These are phyloP conservation scores for Sarocladium brachiariae DNA, from an alignment of 2,329 filamentous ascomycete species.

Conservation along the genomic window DNA sequence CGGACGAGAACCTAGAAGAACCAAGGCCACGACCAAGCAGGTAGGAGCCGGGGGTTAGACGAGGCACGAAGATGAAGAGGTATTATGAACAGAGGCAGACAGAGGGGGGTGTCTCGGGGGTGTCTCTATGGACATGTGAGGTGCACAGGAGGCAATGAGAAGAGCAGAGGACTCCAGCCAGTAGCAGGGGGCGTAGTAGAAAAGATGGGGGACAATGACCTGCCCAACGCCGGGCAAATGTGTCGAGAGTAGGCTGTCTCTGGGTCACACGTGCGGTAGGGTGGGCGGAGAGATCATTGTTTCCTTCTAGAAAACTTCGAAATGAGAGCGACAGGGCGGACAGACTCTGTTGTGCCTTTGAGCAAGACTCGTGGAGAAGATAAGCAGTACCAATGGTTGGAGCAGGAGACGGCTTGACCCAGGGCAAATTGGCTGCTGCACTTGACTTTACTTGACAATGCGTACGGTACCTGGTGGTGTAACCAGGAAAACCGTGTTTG, in stretches of 20 bases:
- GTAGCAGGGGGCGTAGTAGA: conserved; percentile 1
- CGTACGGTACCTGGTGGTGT: background rate
- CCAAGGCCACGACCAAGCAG: background rate
- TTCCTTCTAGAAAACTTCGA: conserved; percentile 9
- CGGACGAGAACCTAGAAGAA: background rate
- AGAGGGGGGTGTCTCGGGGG: conserved; percentile 4
- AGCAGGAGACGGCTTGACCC: background rate
- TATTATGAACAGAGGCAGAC: background rate
- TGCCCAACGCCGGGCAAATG: too few relatives aligned
- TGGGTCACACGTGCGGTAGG: background rate
- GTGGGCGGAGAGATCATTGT: background rate
- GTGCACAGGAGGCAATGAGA: background rate
- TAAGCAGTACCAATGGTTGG: background rate
- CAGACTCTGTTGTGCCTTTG: background rate
- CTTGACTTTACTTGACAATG: background rate
- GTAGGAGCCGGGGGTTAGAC: background rate
- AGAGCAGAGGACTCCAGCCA: background rate
- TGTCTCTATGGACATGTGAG: background rate
- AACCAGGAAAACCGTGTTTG: background rate
- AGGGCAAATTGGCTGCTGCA: conserved; percentile 3
- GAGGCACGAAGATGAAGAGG: background rate
- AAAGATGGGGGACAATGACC: background rate
- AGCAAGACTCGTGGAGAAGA: background rate
- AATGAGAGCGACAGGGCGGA: background rate
- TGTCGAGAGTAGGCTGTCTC: background rate